Conservation (phyloP, 2,329 filamentous ascomycete species). For the Ceratocystis eucalypticola region DNA sequence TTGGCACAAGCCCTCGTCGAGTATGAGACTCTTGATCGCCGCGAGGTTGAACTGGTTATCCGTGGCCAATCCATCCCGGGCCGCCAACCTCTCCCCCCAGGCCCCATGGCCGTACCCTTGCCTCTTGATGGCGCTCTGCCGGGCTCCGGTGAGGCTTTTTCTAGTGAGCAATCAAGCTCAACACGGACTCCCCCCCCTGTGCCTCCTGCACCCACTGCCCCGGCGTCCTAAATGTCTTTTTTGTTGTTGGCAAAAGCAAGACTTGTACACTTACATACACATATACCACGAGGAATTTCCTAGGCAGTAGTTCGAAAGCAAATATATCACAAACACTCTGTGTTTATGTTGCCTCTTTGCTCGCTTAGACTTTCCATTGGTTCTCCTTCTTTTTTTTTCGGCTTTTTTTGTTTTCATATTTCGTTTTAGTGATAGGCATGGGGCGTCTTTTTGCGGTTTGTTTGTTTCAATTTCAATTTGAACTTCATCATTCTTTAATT, state of each 20-base stretch:
- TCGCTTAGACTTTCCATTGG: not conserved
- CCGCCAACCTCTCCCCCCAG: slow-evolving; percentile 39
- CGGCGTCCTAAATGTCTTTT: slow-evolving; percentile 11
- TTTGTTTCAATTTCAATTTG: slow-evolving; percentile 6
- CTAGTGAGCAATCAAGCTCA: slow-evolving; percentile 9
- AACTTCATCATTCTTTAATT: slow-evolving; percentile 10
- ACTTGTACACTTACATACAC: slow-evolving; percentile 7
- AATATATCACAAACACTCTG: not conserved
- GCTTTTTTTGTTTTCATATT: not conserved
- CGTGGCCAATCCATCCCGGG: slow-evolving; percentile 66
- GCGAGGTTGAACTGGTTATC: slow-evolving; percentile 83
- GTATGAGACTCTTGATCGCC: slow-evolving; percentile 82
- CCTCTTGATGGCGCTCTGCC: slow-evolving; percentile 14
- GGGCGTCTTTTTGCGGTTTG: slow-evolving; percentile 2
- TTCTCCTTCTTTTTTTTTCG: not conserved
- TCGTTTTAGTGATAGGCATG: slow-evolving; percentile 1
- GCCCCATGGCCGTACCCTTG: slow-evolving; percentile 43
- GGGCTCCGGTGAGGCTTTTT: slow-evolving; percentile 18
- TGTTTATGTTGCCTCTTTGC: not conserved
- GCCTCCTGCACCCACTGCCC: slow-evolving; percentile 13
- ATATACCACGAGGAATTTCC: not conserved
- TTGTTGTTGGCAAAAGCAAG: not conserved
- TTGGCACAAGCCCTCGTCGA: slow-evolving; percentile 81
- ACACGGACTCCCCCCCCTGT: slow-evolving; percentile 13
- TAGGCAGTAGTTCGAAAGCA: slow-evolving; percentile 1